Base-by-base conservation (phyloP, 192 early-diverging fungal genomes). In the Funneliformis mosseae region DNA sequence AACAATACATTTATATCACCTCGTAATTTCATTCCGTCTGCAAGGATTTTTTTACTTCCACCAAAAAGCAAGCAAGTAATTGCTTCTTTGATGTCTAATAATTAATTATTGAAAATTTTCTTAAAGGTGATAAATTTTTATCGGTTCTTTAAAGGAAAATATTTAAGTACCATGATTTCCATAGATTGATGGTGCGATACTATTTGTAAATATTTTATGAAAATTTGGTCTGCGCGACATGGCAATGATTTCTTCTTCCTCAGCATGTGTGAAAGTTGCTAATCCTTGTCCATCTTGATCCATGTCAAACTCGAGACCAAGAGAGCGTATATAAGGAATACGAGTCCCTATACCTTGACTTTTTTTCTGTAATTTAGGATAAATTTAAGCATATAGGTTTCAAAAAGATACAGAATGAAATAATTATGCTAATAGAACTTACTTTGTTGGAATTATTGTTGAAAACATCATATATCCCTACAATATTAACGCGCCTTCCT, bases 1-100 rank as follows among this genome's bases (percentile, higher is more conserved):
- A 99, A 86, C 27, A 99, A 85, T 39, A 99, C 96, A 83, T 98
- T 99, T 81, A 99, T 97, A 83, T 99, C 98, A 63, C 98, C 98
- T 84, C 98, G 90, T 75, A 99, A 84, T 74, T 94, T 91, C 95
- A 99, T 96, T 74, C 97, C 95, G 85, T 99, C 98, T 4, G 97
- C 96, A 4, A 99, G 88, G 11, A 96, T 85, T 83, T 98, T 98
- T 82, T 96, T 96, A 27, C 97, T 97, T 64, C 98, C 98, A 80
- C 96, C 94, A 88, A 99, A 96, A 78, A 99, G 84, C 59, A 99
- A 89, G 76, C 97, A 98, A 33, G 94, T 84, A 75, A 99, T 95
- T 8, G 98, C 95, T 81, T 93, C 94, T 83, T 99, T 99, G 83
- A 99, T 99, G 84, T 98, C 97, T 92, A 76, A n/a, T 18, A 70